A percentile compares a stretch with the other conserved stretches of the same genome.
Conservation (phyloP, 2,329 filamentous ascomycete species). For the Lachnellula subtilissima region DNA sequence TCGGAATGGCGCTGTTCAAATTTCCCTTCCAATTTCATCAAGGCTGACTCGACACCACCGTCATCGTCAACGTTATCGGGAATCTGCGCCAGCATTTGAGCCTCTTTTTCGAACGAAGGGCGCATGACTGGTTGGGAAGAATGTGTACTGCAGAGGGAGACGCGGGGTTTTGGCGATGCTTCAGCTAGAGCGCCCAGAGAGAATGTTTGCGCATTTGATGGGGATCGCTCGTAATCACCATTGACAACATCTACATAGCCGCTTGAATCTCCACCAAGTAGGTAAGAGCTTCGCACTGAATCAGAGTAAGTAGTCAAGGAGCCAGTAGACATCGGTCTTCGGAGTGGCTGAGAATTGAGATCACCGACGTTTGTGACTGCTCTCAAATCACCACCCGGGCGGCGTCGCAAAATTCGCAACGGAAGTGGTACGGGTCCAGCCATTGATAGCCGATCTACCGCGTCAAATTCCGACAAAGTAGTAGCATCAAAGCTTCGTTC, state of each 20-base stretch:
- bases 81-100: constrained; percentile 79
- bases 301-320: constrained; percentile 58
- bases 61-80: constrained; percentile 76
- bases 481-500: constrained; percentile 59
- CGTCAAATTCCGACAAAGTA: constrained; percentile 51
- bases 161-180: constrained; percentile 39
- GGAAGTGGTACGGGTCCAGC: constrained; percentile 46
- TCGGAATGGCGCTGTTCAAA: constrained; percentile 52
- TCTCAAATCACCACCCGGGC: constrained; percentile 70
- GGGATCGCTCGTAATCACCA: constrained; percentile 35
- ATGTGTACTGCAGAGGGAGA: constrained; percentile 57
- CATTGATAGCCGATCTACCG: constrained; percentile 42
- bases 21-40: constrained; percentile 87
- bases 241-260: constrained; percentile 43
- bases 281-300: constrained; percentile 54
- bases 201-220: constrained; percentile 43
- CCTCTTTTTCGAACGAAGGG: constrained; percentile 82
- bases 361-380: constrained; percentile 63
- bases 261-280: constrained; percentile 36
- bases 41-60: constrained; percentile 85
- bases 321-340: constrained; percentile 53
- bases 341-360: constrained; percentile 45
- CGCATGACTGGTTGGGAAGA: constrained; percentile 60
- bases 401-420: constrained; percentile 61
- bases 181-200: constrained; percentile 56